Evolutionary conservation across 768 basidiomycete genomes (phyloP), one percentile per base, ranked within the genome.

Genomic region (Paxillus ammoniavirescens): DNA sequence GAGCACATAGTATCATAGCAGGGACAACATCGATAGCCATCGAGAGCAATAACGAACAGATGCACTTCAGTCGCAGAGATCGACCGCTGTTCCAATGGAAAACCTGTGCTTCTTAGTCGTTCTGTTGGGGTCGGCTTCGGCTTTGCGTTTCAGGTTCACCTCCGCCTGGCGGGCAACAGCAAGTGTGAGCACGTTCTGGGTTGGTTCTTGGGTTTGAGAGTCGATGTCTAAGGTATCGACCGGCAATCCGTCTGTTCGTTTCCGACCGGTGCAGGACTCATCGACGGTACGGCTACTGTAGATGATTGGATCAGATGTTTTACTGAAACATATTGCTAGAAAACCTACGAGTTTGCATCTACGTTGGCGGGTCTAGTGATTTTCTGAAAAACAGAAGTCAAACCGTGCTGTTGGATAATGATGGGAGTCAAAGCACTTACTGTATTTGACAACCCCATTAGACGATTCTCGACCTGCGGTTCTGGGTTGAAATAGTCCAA

Each of bases 401-500:
- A 38, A 17, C 58, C 18, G 38, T 13, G 43, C 17, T 43, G 47
- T 50, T 7, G 21, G 44, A 41, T 23, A 15, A 42, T 15, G 13
- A 42, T 31, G 10, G 17, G 15, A 48, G 50, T 35, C 36, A 26
- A 38, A 36, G 30, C n/a, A 65, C 79, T 31, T 40, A 86, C 87
- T 74, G 79, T 62, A 61, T 84, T 76, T 37, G 76, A 70, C 30
- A 91, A 61, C n/a, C 82, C 85, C 38, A 91, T 67, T 49, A 89
- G 66, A 26, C 74, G 76, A 60, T 72, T 81, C 70, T 90, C 88
- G 36, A 81, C 77, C 23, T 78, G 73, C 8, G 73, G 74, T 52
- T 80, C 75, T 35, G 86, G 82, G 53, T 82, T 75, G 70, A 92
- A 92, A 62, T 91, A 89, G 61, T 90, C 80, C 35, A 70, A 61